Evolutionary conservation across 2,329 filamentous ascomycete species (phyloP).

Genomic region (Chaetomiaceae sp.): DNA sequence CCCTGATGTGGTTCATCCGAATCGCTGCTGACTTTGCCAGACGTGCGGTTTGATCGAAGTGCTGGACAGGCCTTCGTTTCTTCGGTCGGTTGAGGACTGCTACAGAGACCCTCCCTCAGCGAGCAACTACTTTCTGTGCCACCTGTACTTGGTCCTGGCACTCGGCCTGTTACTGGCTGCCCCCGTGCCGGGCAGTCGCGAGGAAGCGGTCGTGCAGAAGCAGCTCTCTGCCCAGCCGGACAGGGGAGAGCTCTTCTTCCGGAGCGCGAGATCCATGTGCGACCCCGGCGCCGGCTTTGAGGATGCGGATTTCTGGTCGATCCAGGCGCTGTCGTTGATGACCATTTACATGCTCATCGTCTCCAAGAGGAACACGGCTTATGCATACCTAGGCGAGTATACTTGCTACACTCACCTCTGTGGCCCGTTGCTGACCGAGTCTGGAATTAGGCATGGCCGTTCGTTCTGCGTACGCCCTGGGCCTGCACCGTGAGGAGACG

Average conservation of each 20-base stretch:
- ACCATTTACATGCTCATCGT: constrained; percentile 59
- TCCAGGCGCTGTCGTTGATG: constrained; percentile 61
- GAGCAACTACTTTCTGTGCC: constrained; percentile 50
- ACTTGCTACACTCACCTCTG: background rate
- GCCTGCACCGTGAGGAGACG: constrained; percentile 58
- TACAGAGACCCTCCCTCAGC: constrained; percentile 50
- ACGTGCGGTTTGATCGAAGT: constrained; percentile 59
- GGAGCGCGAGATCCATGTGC: constrained; percentile 51
- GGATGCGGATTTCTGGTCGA: constrained; percentile 60
- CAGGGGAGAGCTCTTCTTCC: constrained; percentile 59
- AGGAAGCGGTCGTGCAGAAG: constrained; percentile 48
- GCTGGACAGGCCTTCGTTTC: constrained; percentile 50
- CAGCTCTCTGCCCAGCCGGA: constrained; percentile 46
- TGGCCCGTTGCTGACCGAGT: constrained; percentile 5
- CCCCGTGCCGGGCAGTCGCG: constrained; percentile 44
- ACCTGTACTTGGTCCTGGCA: constrained; percentile 59
- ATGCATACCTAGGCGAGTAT: constrained; percentile 53
- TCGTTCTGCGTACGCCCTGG: constrained; percentile 57
- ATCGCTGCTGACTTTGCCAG: constrained; percentile 33
- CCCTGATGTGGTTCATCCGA: background rate
- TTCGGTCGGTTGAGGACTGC: constrained; percentile 46
- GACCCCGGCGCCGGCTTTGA: constrained; percentile 49
- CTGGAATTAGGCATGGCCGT: constrained; percentile 53
- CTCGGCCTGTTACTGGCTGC: constrained; percentile 58
- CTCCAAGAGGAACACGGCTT: constrained; percentile 59